These are phyloP conservation scores for Zygosaccharomyces siamensis DNA, from an alignment of 805 yeast genomes.

Conservation along the genomic window DNA sequence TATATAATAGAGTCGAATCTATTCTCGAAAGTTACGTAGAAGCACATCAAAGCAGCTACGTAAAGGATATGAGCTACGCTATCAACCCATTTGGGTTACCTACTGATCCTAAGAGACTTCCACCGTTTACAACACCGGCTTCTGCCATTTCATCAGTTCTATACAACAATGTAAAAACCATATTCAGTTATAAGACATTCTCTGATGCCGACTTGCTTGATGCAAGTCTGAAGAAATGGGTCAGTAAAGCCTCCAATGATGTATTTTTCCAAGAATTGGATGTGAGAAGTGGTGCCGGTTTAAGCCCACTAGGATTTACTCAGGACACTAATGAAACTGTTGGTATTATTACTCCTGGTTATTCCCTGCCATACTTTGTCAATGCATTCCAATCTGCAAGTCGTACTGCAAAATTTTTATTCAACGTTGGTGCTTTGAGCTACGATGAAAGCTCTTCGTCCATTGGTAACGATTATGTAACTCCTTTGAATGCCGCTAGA, in stretches of 20 bases:
- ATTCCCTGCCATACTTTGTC: conserved; percentile 63
- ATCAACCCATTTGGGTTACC: conserved; percentile 57
- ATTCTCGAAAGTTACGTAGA: neutral
- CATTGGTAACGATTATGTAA: conserved; percentile 58
- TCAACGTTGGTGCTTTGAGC: conserved; percentile 74
- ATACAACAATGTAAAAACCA: conserved; percentile 45
- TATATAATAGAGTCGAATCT: neutral
- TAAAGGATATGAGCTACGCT: conserved; percentile 15
- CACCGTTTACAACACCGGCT: conserved; percentile 50
- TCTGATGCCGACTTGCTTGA: conserved; percentile 60
- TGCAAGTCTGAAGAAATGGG: conserved; percentile 58
- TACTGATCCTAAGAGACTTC: conserved; percentile 50
- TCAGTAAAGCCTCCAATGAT: conserved; percentile 22
- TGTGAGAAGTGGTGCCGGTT: conserved; percentile 80
- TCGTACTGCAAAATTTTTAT: conserved; percentile 50
- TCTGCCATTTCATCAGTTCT: conserved; percentile 52
- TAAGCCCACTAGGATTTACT: conserved; percentile 69
- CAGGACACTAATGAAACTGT: conserved; percentile 35
- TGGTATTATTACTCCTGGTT: conserved; percentile 53
- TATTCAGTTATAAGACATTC: conserved; percentile 67
- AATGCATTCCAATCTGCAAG: conserved; percentile 45
- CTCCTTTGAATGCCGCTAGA: conserved; percentile 59
- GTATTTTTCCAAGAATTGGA: conserved; percentile 43
- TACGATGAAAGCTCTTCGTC: conserved; percentile 51
- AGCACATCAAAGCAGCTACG: neutral